Evolutionary conservation across 2,329 filamentous ascomycete genomes (phyloP).

Genomic region (Colletotrichum musae): DNA sequence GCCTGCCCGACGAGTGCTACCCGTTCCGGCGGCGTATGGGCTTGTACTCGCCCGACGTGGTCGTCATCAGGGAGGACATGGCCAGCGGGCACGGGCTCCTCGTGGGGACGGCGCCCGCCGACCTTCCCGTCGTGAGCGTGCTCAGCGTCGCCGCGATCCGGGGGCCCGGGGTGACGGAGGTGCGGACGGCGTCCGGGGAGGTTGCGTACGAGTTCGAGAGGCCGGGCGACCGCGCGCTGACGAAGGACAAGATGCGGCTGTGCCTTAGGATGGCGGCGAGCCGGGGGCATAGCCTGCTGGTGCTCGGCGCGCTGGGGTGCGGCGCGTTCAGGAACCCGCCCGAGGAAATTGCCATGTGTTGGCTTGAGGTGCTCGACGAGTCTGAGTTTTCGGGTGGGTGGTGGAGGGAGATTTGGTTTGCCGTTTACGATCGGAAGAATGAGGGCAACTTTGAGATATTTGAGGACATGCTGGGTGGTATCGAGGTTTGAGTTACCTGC

Average conservation of each 20-base stretch:
- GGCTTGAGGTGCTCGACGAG: conserved; percentile 72
- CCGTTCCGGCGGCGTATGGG: conserved; percentile 63
- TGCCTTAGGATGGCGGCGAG: conserved; percentile 72
- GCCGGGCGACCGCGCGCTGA: conserved; percentile 63
- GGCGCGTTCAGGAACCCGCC: conserved; percentile 76
- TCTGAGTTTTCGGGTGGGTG: conserved; percentile 74
- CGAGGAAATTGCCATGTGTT: conserved; percentile 73
- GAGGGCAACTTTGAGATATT: conserved; percentile 68
- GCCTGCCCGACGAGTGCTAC: conserved; percentile 65
- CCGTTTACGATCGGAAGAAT: conserved; percentile 64
- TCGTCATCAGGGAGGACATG: conserved; percentile 69
- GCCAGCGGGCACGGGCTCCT: conserved; percentile 63
- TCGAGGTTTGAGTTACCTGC: conserved; percentile 45
- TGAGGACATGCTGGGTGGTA: conserved; percentile 56
- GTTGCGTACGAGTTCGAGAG: conserved; percentile 57
- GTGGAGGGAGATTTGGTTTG: conserved; percentile 76
- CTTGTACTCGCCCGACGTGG: conserved; percentile 73
- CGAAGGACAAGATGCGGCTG: conserved; percentile 74
- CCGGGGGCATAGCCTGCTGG: conserved; percentile 69
- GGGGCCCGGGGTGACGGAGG: conserved; percentile 51
- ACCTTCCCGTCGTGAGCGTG: conserved; percentile 69
- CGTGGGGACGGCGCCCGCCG: conserved; percentile 46
- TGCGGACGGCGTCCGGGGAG: conserved; percentile 39
- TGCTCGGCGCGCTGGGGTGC: conserved; percentile 79
- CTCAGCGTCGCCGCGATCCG: conserved; percentile 72